Evolutionary conservation across 805 yeast species (phyloP).

Genomic region (Candida suzukii): DNA sequence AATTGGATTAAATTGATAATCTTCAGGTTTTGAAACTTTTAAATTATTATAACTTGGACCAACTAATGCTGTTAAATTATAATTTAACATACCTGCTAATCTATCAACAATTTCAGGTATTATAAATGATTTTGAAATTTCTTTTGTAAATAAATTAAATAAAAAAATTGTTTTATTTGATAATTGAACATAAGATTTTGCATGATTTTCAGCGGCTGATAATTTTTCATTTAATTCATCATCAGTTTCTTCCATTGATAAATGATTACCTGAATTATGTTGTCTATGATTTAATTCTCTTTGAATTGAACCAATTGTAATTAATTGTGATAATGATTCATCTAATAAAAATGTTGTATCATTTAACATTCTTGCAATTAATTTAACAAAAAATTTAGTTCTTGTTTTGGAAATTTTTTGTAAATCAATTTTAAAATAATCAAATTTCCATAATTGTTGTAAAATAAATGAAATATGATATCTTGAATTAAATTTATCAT

Average conservation of each 20-base stretch:
- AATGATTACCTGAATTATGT: slow-evolving; percentile 17
- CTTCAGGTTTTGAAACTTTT: slow-evolving; percentile 77
- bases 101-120: slow-evolving; percentile 89
- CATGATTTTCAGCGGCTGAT: slow-evolving; percentile 61
- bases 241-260: slow-evolving; percentile 41
- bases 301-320: slow-evolving; percentile 71
- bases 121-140: slow-evolving; percentile 80
- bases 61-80: slow-evolving; percentile 84
- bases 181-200: slow-evolving; percentile 74
- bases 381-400: slow-evolving; percentile 78
- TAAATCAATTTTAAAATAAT: slow-evolving; percentile 61
- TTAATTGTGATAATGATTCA: slow-evolving; percentile 77
- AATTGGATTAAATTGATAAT: slow-evolving; percentile 78
- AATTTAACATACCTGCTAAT: slow-evolving; percentile 92
- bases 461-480: slow-evolving; percentile 78
- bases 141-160: slow-evolving; percentile 74
- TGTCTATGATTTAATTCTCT: slow-evolving; percentile 49
- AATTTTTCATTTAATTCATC: slow-evolving; percentile 57
- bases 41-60: slow-evolving; percentile 92
- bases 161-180: slow-evolving; percentile 77
- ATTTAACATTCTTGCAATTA: slow-evolving; percentile 90
- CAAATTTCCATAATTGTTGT: slow-evolving; percentile 76
- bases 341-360: slow-evolving; percentile 89
- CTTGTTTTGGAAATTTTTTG: slow-evolving; percentile 57
- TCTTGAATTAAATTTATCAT: slow-evolving; percentile 90